Evolutionary conservation across 192 early-diverging fungal genomes (phyloP).

Genomic region (Coemansia sp.): DNA sequence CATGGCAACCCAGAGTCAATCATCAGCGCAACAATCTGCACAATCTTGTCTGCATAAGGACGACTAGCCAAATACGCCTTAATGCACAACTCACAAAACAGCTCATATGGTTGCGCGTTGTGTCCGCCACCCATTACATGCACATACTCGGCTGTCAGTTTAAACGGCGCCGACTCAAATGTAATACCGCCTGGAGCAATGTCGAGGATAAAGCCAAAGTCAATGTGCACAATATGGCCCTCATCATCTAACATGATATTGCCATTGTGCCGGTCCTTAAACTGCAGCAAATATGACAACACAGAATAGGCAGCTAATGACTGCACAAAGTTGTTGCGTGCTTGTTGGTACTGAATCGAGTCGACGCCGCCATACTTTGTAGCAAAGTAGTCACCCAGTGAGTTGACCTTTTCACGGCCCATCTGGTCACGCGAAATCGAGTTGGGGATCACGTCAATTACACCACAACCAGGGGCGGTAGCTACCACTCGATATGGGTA

Average conservation of each 20-base stretch:
- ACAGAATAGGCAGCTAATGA: slow-evolving; percentile 94
- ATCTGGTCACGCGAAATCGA: slow-evolving; percentile 97
- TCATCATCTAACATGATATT: slow-evolving; percentile 99
- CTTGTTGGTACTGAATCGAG: slow-evolving; percentile 85
- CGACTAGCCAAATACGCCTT: slow-evolving; percentile 67
- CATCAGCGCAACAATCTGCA: slow-evolving; percentile 89
- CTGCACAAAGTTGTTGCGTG: slow-evolving; percentile 92
- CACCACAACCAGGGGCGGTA: slow-evolving; percentile 94
- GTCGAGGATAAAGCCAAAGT: slow-evolving; percentile 98
- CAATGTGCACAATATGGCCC: slow-evolving; percentile 97
- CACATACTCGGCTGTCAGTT: slow-evolving; percentile 96
- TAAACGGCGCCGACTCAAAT: slow-evolving; percentile 96
- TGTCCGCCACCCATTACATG: slow-evolving; percentile 92
- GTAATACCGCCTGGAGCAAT: slow-evolving; percentile 98
- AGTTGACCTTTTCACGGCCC: slow-evolving; percentile 97
- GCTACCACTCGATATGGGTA: slow-evolving; percentile 98
- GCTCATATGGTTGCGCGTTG: slow-evolving; percentile 74
- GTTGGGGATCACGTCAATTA: slow-evolving; percentile 97
- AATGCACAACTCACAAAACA: slow-evolving; percentile 88
- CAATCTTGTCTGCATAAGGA: slow-evolving; percentile 89
- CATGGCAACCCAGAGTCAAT: slow-evolving; percentile 94
- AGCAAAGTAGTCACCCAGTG: slow-evolving; percentile 92
- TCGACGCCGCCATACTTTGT: slow-evolving; percentile 89
- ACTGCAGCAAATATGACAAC: slow-evolving; percentile 90
- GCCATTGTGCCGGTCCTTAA: slow-evolving; percentile 99